These are phyloP conservation scores for Rubia yunnanensis DNA, from an alignment of 257 asterid species.

Conservation along the genomic window DNA sequence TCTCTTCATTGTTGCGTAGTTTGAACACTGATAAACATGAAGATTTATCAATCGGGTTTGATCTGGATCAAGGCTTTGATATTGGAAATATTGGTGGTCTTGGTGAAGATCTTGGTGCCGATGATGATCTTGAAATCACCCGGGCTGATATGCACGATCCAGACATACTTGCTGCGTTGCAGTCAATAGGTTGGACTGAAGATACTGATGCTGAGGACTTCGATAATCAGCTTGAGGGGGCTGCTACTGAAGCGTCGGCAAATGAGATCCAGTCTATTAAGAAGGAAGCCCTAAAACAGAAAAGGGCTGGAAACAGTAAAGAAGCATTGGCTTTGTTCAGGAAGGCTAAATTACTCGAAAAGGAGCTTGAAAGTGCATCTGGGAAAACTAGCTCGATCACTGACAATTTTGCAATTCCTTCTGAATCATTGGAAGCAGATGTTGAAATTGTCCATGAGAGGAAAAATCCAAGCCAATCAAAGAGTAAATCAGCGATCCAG, in stretches of 20 bases:
- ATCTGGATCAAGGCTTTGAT: constrained; percentile 38
- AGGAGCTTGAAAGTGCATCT: constrained; percentile 37
- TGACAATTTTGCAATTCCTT: constrained; percentile 13
- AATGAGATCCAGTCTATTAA: constrained; percentile 61
- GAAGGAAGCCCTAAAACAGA: constrained; percentile 56
- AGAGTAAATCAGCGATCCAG: constrained; percentile 65
- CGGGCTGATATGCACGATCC: constrained; percentile 84
- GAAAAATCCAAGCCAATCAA: constrained; percentile 22
- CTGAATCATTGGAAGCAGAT: constrained; percentile 21
- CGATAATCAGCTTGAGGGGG: constrained; percentile 15
- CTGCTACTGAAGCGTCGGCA: constrained; percentile 28
- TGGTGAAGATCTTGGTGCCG: constrained; percentile 42
- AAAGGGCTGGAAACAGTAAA: constrained; percentile 61
- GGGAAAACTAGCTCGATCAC: constrained; percentile 16
- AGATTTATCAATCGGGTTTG: constrained; percentile 28
- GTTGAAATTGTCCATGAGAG: constrained; percentile 14
- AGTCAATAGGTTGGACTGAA: constrained; percentile 86
- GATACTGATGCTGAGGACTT: constrained; percentile 32
- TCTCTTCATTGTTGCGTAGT: constrained; percentile 51
- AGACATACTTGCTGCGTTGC: constrained; percentile 67
- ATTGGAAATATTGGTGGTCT: constrained; percentile 35
- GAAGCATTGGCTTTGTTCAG: constrained; percentile 58
- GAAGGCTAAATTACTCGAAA: constrained; percentile 68
- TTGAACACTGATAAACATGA: constrained; percentile 47
- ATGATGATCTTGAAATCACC: constrained; percentile 60